phyloP scores from a whole-genome alignment of 2,329 filamentous ascomycete genomes.

The Neonectria coccinea region DNA sequence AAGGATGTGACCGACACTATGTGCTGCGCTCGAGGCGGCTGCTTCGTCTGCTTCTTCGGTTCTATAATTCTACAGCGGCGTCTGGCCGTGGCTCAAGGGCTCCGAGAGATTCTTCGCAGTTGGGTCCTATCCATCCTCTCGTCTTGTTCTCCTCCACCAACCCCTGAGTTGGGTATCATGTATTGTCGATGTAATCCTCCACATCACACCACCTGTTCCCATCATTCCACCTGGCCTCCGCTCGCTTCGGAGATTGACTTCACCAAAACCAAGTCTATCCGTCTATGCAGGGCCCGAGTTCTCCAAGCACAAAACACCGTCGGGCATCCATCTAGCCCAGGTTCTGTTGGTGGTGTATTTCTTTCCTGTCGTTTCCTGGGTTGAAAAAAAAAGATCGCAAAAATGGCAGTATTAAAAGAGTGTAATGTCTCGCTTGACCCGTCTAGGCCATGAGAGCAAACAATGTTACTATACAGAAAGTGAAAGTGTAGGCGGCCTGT shows the following conservation, averaged over 20 bases:
- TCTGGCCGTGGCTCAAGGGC: background rate
- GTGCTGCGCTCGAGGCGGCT: background rate
- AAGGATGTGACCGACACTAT: conserved; percentile 1
- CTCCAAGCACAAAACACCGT: conserved; percentile 29
- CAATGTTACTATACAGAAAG: conserved; percentile 45
- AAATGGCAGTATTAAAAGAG: conserved; percentile 45
- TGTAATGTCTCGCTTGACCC: conserved; percentile 35
- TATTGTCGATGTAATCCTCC: conserved; percentile 25
- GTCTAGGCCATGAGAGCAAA: conserved; percentile 42
- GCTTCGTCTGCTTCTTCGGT: background rate
- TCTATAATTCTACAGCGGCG: background rate
- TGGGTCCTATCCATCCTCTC: background rate
- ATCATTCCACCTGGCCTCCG: conserved; percentile 13
- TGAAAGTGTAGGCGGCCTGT: conserved; percentile 40
- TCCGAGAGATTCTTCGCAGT: background rate
- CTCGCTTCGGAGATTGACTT: conserved; percentile 24
- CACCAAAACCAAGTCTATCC: conserved; percentile 18
- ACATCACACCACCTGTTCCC: conserved; percentile 32
- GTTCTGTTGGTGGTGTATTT: conserved; percentile 27
- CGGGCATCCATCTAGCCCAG: conserved; percentile 28
- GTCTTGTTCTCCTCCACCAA: conserved; percentile 17
- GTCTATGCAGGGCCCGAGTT: conserved; percentile 18
- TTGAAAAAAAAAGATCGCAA: conserved; percentile 21
- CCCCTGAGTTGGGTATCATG: conserved; percentile 39
- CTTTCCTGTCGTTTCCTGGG: conserved; percentile 20